Base-by-base conservation (phyloP, 2,329 filamentous ascomycete species). In the Claviceps paspali region DNA sequence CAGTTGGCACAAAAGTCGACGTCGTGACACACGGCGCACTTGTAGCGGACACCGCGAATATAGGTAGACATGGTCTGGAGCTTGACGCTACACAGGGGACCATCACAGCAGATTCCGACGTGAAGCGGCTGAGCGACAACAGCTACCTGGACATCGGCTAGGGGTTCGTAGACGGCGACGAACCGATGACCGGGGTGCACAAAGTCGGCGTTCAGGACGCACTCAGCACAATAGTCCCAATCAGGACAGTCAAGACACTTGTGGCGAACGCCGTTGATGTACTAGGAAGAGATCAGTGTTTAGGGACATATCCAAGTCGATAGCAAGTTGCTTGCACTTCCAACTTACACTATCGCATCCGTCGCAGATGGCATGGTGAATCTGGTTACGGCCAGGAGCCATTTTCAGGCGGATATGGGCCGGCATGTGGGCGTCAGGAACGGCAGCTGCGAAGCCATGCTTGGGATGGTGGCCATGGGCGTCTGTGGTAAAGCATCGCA, bases 191-290 rank as follows among this genome's bases (percentile, higher is more conserved):
- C 69, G 14, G 83, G 76, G 56, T 98, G 92, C 35, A 71, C 75
- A 49, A 75, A 68, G 42, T 62, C 59, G 31, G 83, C 79, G 46
- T 69, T 73, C 49, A 68, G 61, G 41, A 84, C 59, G 60, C 92
- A 98, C 7, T 73, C 65, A 18, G 71, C 69, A 66, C 91, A 98
- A 63, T 83, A 96, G 53, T 98, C 91, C 82, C 85, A 98, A 59
- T 98, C 91, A 30, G 92, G 91, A 65, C 91, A 98, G 55, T 85
- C 79, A 45, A 96, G 68, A 58, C 91, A 98, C 70, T 98, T 98
- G 73, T 96, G 81, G 48, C 91, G 88, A 40, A 94, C 70, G 49
- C 91, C 92, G 48, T 71, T 68, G 51, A 98, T 91, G 56, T 76
- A 77, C 69, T 53, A 27, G 22, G 17, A 19, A 8, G 4, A 5